phyloP scores from a whole-genome alignment of 345 rosid species.

The Murraya koenigii region DNA sequence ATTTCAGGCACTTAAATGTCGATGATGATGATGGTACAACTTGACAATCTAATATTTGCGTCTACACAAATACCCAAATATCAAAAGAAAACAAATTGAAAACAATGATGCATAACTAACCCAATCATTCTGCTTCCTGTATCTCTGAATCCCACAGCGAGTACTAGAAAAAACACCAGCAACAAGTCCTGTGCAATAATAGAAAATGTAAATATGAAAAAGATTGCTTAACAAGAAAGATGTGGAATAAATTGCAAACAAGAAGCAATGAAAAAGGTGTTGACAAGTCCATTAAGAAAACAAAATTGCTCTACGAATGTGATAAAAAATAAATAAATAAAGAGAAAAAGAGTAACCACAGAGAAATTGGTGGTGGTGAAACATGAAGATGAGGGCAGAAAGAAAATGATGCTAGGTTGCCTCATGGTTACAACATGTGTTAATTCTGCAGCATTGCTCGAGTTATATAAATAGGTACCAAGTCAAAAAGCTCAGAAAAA shows the following conservation, averaged over 20 bases:
- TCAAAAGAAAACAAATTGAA: background rate
- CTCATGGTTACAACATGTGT: background rate
- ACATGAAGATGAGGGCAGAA: background rate
- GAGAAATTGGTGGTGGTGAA: background rate
- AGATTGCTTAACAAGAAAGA: background rate
- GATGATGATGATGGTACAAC: background rate
- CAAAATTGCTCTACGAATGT: background rate
- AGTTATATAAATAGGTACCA: background rate
- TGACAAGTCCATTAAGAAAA: background rate
- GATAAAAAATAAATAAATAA: background rate
- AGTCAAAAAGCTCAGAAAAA: background rate
- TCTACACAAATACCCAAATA: background rate
- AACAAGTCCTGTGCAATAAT: constrained; percentile 52
- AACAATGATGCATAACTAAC: constrained; percentile 41
- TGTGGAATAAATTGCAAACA: background rate
- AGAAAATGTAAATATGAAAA: background rate
- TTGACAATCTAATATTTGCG: background rate
- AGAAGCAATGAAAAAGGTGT: background rate
- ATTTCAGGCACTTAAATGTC: background rate
- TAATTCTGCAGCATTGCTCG: background rate
- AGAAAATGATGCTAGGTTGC: background rate
- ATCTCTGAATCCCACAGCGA: constrained; percentile 63
- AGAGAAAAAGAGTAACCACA: background rate
- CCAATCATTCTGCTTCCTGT: constrained; percentile 67
- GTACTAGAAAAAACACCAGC: constrained; percentile 65